Evolutionary conservation across 1,284 basidiomycete genomes (phyloP), one percentile per base, ranked within the genome.

Genomic region (Phaffia rhodozyma): DNA sequence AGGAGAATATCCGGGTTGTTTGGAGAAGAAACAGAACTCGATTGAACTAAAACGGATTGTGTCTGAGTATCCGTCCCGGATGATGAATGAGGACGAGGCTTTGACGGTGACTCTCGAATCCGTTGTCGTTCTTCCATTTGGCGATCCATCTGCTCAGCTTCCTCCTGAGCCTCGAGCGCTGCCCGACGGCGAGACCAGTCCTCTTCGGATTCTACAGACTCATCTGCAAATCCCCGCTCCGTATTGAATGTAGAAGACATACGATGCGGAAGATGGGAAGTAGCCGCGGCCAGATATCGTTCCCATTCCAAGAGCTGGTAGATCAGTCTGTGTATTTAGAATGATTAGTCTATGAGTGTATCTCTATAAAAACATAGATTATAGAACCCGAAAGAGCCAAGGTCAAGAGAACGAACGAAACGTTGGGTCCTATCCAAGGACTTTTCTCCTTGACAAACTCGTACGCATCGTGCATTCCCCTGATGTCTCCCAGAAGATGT

Each of bases 251-350:
- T 48, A 74, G 74, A 47, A 49, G 61, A 29, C 48, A 62, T 25
- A 56, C 21, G 78, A 74, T 55, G 80, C 20, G 60, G 56, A 25
- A 61, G 60, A 34, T 50, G 60, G n/a, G 60, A 48, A 6, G 55
- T 58, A 20, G 82, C 43, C 79, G 84, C 47, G 73, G 75, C 83
- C 57, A 96, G 79, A 62, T 82, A 81, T 66, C 91, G 86, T 74
- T 93, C 91, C 76, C 93, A 97, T 73, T 96, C 92, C 71, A 94
- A 81, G 50, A 97, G 81, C 78, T 96, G 91, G 80, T 94, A 97
- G 75, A 97, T 94, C 73, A 97, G 85, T 63, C 91, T 93, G 72
- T 20, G 30, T 34, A 61, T 67, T 66, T 65, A 62, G 60, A 20
- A 62, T 60, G 63, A 43, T 55, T 48, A 62, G 62, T 67, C 27